A percentile compares a stretch with the other conserved stretches of the same genome.
These are phyloP conservation scores for Colletotrichum australisinense DNA, from an alignment of 2,329 filamentous ascomycete genomes.

Conservation along the genomic window DNA sequence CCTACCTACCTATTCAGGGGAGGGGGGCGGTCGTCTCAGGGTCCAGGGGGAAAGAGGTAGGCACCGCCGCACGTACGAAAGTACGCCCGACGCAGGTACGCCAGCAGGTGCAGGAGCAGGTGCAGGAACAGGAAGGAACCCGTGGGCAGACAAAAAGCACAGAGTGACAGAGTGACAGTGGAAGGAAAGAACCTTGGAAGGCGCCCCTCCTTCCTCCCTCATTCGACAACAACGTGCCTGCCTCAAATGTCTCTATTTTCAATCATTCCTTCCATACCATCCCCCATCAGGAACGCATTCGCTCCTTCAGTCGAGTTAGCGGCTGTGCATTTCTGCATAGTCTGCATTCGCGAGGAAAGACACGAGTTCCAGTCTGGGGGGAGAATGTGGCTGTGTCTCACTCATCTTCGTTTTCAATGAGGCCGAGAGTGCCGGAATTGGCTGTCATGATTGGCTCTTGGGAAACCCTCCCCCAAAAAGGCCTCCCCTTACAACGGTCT, in stretches of 20 bases:
- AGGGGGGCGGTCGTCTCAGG: constrained; percentile 28
- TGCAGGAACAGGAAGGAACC: constrained; percentile 2
- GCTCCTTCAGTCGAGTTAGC: not conserved
- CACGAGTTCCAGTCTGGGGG: not conserved
- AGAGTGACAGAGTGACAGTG: no score
- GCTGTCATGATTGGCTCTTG: constrained; percentile 13
- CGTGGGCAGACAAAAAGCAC: not conserved
- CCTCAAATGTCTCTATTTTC: no score
- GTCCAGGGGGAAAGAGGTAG: not conserved
- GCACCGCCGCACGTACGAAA: not conserved
- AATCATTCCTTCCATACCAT: not conserved
- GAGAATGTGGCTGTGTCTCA: constrained; percentile 34
- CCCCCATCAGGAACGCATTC: not conserved
- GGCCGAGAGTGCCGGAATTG: constrained; percentile 24
- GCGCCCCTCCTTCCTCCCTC: not conserved
- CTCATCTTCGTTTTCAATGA: constrained; percentile 9
- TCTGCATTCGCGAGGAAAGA: not conserved
- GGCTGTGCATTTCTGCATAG: not conserved
- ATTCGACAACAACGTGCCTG: not conserved
- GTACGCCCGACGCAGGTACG: not conserved
- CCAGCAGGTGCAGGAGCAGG: not conserved
- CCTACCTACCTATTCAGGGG: constrained; percentile 23
- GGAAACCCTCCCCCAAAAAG: not conserved
- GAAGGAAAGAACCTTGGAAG: not conserved
- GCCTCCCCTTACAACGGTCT: not conserved